Evolutionary conservation across 257 asterid genomes (phyloP), one percentile per base, ranked within the genome.

Genomic region (Solanum ossicruentum): DNA sequence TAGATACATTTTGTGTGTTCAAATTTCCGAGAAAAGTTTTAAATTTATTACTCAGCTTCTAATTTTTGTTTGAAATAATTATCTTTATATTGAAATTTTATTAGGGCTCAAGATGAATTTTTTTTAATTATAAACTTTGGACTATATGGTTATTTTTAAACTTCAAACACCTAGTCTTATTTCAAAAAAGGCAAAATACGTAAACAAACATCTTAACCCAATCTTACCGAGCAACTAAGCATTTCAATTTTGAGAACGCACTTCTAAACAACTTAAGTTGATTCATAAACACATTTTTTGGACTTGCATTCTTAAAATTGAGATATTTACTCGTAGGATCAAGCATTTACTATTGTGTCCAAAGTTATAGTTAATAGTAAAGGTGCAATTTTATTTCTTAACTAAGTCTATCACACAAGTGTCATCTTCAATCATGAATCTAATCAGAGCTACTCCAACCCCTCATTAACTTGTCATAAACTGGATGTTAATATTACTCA

Each of bases 211-310:
- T 23, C 0, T 61, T 21, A 23, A 1, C 12, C 21, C 4, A 0
- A 3, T 6, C 3, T 61, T 2, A 23, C 11, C 0, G 20, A 0
- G 1, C 7, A 58, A 6, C 0, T 61, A 23, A 23, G 23, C 1
- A 23, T 2, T 1, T 7, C 2, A 61, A 61, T 61, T 60, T 60
- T 12, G 0, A 61, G 1, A 61, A 61, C 6, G 9, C 1, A 6
- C 1, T 2, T 23, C 9, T 61, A 61, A 11, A 61, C 0, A 12
- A 1, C 1, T 61, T 12, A 5, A 63, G 7, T 1, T 10, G 7
- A 58, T 10, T 16, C 9, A 23, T 23, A 63, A 2, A 23, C 0
- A 23, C 17, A 23, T 23, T 23, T 63, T 12, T 3, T 0, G 0
- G 3, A 23, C 23, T 2, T 12, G 15, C 15, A 58, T 10, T 61